Evolutionary conservation across 345 rosid genomes (phyloP), one percentile per base, ranked within the genome.

Genomic region (Combretum micranthum): DNA sequence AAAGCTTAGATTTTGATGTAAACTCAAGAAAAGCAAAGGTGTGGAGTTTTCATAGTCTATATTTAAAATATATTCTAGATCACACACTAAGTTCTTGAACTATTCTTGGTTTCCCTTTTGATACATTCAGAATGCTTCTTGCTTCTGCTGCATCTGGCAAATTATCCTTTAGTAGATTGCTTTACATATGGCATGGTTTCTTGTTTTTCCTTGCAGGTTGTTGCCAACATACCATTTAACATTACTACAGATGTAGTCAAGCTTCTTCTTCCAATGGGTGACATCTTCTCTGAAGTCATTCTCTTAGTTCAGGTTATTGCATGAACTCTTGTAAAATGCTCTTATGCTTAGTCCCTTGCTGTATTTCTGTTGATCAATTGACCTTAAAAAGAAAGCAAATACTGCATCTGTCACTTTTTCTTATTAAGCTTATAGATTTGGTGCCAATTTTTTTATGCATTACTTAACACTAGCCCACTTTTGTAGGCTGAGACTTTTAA

Each of bases 191-290:
- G 18, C 44, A 46, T 14, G 18, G 52, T 46, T 51, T 47, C 16
- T 19, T 46, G 2, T 47, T 20, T 10, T 56, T 54, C 25, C 46
- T 11, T 73, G 62, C 78, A 92, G 96, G 96, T 92, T 16, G 95
- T 92, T 14, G 62, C 98, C 52, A 92, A 86, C 60, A 74, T 88
- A 60, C 98, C 96, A 47, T 92, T 88, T 53, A 92, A 88, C 73
- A 81, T 92, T 55, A 88, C 88, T 72, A 92, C 82, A 19, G 95
- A 92, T 67, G 83, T 88, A 21, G 75, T 88, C 60, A 92, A 80
- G 72, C 83, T 67, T 62, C 81, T 92, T 69, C 93, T 92, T 76
- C 96, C 98, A 1, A 79, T 91, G 96, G 91, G 98, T 62, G 95
- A 81, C 73, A 81, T 86, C 47, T 84, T 88, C 72, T 86, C 98